Evolutionary conservation across 805 yeast species (phyloP), one percentile per base, ranked within the genome.

Genomic region (Wickerhamomyces subpelliculosus): DNA sequence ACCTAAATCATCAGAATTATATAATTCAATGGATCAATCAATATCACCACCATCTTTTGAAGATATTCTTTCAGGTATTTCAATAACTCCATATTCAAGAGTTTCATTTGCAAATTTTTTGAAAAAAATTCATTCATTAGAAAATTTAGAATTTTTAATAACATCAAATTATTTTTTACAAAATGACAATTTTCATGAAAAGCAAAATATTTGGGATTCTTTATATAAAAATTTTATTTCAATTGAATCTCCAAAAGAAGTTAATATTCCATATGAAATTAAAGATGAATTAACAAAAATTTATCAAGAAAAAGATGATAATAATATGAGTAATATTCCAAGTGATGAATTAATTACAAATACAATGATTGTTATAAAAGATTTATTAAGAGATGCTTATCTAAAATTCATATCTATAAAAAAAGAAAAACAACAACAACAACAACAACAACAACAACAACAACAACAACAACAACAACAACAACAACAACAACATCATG

Each of bases 201-300:
- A 34, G 2, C 9, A 31, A 6, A 47, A 38, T 21, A 29, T 47
- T 2, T 53, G 58, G 58, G 33, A 41, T 17, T 40, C 38, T 37
- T 43, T 53, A 16, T 48, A 65, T 46, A 65, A 63, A 47, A 70
- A 65, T 41, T 70, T 68, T 43, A 52, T 64, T 28, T 57, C 65
- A 12, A 64, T 58, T 36, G 57, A 54, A 32, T 67, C 68, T 38
- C 57, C 67, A 31, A 70, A 65, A 30, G 59, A 54, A 33, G 50
- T 53, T 8, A 52, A 53, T 38, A 48, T 53, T n/a, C 56, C 56
- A 11, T 50, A 48, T 29, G 55, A 51, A 7, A 32, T 48, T 12
- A 53, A 44, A 23, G n/a, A 36, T 14, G 43, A 43, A 14, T 42
- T 51, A 9, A 18, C 16, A 2, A 33, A 35, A 3, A 36, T 38